Evolutionary conservation across 1,139 yeast genomes (phyloP).

Genomic region (Saccharomyces hybrid): DNA sequence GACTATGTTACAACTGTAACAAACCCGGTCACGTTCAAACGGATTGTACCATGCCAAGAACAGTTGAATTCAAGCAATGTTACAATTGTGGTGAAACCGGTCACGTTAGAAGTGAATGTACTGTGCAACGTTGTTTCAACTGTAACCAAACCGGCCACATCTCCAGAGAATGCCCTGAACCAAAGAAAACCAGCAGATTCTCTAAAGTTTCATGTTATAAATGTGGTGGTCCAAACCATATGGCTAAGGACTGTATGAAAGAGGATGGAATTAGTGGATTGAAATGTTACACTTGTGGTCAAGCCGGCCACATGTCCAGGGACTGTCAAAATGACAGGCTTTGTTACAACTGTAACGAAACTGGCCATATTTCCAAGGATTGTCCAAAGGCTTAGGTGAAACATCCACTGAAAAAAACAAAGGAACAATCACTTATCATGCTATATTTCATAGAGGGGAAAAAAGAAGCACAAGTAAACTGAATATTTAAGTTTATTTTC

Average conservation of each 20-base stretch:
- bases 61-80: constrained; percentile 77
- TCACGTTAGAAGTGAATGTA: constrained; percentile 66
- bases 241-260: constrained; percentile 85
- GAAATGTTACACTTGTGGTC: constrained; percentile 90
- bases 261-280: constrained; percentile 36
- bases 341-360: constrained; percentile 83
- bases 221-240: constrained; percentile 91
- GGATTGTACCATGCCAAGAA: constrained; percentile 82
- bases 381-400: constrained; percentile 38
- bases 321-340: constrained; percentile 64
- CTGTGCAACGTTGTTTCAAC: constrained; percentile 68
- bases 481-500: background rate
- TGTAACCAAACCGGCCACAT: constrained; percentile 85
- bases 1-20: constrained; percentile 90
- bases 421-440: constrained; percentile 1
- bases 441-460: constrained; percentile 1
- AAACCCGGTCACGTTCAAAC: constrained; percentile 84
- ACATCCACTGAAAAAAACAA: background rate
- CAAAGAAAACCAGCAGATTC: constrained; percentile 26
- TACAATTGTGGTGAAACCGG: constrained; percentile 75
- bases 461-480: background rate
- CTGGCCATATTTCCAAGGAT: constrained; percentile 84
- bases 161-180: constrained; percentile 59
- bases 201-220: constrained; percentile 68
- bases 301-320: constrained; percentile 79